phyloP scores from a whole-genome alignment of 2,329 filamentous ascomycete species.

The Westerdykella aurantiaca region DNA sequence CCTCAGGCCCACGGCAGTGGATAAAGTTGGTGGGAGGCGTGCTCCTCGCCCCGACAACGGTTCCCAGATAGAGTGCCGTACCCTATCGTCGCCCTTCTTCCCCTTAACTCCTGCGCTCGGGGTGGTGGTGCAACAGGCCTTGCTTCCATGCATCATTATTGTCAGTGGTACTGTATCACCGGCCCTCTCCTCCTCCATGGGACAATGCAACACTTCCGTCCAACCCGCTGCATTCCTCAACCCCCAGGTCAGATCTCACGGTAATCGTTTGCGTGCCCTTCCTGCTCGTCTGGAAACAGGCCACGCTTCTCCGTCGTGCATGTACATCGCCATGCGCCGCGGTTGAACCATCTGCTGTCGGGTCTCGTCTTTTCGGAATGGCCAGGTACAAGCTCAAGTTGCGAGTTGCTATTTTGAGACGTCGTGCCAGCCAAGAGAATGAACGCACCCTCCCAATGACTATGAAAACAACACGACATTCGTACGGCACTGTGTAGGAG shows the following conservation, averaged over 20 bases:
- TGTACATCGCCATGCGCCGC: not conserved
- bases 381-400: no score
- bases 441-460: no score
- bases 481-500: no score
- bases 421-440: no score
- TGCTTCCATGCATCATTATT: constrained; percentile 19
- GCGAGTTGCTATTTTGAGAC: no score
- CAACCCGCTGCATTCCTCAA: not conserved
- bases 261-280: not conserved
- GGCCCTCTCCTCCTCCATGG: constrained; percentile 10
- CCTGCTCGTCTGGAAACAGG: not conserved
- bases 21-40: constrained; percentile 30
- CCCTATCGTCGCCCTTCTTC: constrained; percentile 10
- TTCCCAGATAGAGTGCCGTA: constrained; percentile 10
- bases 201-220: constrained; percentile 20
- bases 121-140: constrained; percentile 17
- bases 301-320: not conserved
- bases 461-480: no score
- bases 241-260: not conserved
- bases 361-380: no score
- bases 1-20: constrained; percentile 27
- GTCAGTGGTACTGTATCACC: constrained; percentile 21
- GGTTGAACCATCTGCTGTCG: no score
- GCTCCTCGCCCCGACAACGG: constrained; percentile 18
- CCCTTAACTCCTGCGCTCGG: constrained; percentile 4